Base-by-base conservation (phyloP, 2,329 filamentous ascomycete species). In the Talaromyces amestolkiae region DNA sequence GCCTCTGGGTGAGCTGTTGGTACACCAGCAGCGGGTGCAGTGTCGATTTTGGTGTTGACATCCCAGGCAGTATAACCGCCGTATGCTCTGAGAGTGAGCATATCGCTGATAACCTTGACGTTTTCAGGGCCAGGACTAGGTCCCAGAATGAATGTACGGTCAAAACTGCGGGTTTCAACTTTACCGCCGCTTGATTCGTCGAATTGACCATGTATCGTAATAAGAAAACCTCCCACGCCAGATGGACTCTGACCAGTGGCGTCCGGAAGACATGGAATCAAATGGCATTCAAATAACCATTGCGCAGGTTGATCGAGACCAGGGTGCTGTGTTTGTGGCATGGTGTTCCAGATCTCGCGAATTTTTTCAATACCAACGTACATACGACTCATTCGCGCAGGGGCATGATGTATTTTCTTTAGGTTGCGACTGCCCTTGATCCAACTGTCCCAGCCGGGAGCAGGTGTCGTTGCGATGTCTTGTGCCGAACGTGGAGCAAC, bases 141-240 rank as follows among this genome's bases (percentile, higher is more conserved):
- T 0, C 91, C 91, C 19, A 96, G 83, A 47, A 93, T 81, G 74
- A 96, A 92, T 0, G 87, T 90, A 60, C 93, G 88, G 63, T 93
- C 92, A 77, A 96, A 96, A 75, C 90, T 92, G 67, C 92, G 88
- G 11, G 77, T 78, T 70, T 88, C 86, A 43, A 87, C 83, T 51
- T 84, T 85, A 53, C 85, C 83, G 58, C 84, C 81, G 24, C 83
- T 84, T 19, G 89, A 81, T 74, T 97, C 93, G 58, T 94, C 88
- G 67, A 92, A 96, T 72, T 94, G 91, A 68, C 92, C 91, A 71
- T 95, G 91, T n/a, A 94, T 84, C 8, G 86, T 89, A 69, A 96
- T 86, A 59, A 91, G 84, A 69, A 96, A 85, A 8, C 92, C 92
- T 68, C 91, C 90, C 22, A 94, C 91, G 4, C 91, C 91, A 22